Base-by-base conservation (phyloP, 345 rosid species). In the Gossypium sturtianum region DNA sequence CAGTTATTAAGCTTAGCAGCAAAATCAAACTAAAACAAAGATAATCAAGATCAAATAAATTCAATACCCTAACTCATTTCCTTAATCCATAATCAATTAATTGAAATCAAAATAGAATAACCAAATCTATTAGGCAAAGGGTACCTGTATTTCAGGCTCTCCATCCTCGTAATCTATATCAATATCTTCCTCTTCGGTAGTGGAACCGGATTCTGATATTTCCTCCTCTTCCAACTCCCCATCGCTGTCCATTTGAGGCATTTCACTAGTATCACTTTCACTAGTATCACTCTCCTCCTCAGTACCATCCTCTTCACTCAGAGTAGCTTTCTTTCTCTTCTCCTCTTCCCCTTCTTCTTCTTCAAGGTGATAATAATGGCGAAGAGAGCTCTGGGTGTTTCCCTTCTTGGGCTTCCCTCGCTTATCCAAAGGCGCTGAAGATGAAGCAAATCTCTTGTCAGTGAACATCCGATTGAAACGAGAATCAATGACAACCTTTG, bases 401-500 rank as follows among this genome's bases (percentile, higher is more conserved):
- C 77, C 81, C 89, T 82, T 82, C 87, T 78, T 89, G 38, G 74
- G 84, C 78, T 85, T 91, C 23, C 99, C 99, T 43, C 99, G 83
- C 86, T 93, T 91, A 74, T 95, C 99, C 7, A 76, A 66, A 45
- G 84, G 87, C 41, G 97, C 90, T 3, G 89, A 76, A 61, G 90
- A 87, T 0, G 88, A n/a, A 1, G 80, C 70, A 71, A 93, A 91
- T 20, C 74, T 76, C 78, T 88, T 90, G 76, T 90, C 92, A 12
- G 86, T 82, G 79, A 93, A 82, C 68, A 85, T 80, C 19, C 84
- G 75, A 53, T 78, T 27, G 82, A 95, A 95, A 12, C 99, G 90
- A 61, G 91, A 84, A 74, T 95, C 99, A 45, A 95, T 88, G 7
- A 81, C 56, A 3, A 93, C 93, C 81, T 91, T 95, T 1, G 88